These are phyloP conservation scores for Helenozyma baotianmanensis DNA, from an alignment of 805 yeast genomes.

Conservation along the genomic window DNA sequence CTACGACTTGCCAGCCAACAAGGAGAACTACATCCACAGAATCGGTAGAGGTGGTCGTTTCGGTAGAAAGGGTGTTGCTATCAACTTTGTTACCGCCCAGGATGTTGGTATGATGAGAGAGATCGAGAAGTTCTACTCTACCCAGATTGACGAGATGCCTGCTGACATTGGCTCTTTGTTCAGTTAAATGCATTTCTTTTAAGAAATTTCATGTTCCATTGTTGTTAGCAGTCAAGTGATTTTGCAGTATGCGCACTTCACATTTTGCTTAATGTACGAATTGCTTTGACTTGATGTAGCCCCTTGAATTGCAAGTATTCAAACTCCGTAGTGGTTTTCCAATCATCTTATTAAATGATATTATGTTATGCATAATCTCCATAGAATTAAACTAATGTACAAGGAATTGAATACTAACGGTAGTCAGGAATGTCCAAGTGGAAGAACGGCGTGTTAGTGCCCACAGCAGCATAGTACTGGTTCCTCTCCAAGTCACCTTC, in stretches of 20 bases:
- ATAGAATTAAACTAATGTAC: not conserved
- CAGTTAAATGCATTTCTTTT: constrained; percentile 20
- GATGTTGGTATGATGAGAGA: constrained; percentile 75
- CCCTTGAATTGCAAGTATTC: too few species aligned
- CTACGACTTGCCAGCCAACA: constrained; percentile 85
- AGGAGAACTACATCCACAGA: constrained; percentile 94
- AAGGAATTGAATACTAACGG: constrained; percentile 4
- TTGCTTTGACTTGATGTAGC: too few species aligned
- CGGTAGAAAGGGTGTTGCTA: constrained; percentile 98
- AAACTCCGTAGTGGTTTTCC: too few species aligned
- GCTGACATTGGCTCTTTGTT: constrained; percentile 55
- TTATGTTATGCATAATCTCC: too few species aligned
- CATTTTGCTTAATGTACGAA: too few species aligned
- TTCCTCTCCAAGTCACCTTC: constrained; percentile 28
- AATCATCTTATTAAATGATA: too few species aligned
- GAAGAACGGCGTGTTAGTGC: constrained; percentile 70
- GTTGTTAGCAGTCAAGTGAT: too few species aligned
- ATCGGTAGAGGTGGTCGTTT: constrained; percentile 98
- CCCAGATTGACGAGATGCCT: constrained; percentile 93
- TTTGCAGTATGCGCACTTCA: too few species aligned
- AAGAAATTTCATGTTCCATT: too few species aligned
- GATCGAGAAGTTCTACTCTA: constrained; percentile 84
- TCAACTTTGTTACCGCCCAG: constrained; percentile 82
- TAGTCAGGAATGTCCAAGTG: constrained; percentile 73
- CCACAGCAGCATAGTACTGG: constrained; percentile 49